Evolutionary conservation across 2,329 filamentous ascomycete species (phyloP).

Genomic region (Phaeosphaeria sp.): DNA sequence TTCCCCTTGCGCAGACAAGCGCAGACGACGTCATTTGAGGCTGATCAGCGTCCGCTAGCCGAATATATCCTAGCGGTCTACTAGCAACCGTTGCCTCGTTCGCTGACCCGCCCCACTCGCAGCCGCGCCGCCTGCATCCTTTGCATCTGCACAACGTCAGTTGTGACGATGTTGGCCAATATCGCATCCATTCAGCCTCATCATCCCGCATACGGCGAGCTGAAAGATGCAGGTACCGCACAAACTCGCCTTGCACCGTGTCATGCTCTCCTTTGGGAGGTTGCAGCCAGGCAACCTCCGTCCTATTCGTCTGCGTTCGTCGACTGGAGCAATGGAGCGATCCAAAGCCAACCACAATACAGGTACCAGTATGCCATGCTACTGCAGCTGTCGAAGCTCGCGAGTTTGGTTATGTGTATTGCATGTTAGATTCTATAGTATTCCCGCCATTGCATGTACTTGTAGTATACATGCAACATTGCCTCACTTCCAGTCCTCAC

Average conservation of each 20-base stretch:
- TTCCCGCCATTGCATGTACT: not conserved
- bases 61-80: not conserved
- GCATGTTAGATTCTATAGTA: not conserved
- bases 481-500: not conserved
- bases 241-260: conserved; percentile 11
- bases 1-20: conserved; percentile 20
- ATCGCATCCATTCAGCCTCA: conserved; percentile 18
- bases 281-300: not conserved
- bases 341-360: not conserved
- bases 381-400: not conserved
- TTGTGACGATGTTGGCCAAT: conserved; percentile 23
- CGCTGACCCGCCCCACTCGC: conserved; percentile 15
- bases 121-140: conserved; percentile 4
- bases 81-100: conserved; percentile 14
- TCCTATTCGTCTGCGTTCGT: not conserved
- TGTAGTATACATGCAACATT: no score
- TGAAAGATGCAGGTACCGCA: conserved; percentile 24
- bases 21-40: conserved; percentile 23
- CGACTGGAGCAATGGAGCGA: not conserved
- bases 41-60: conserved; percentile 7
- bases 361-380: not conserved
- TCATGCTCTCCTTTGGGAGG: conserved; percentile 1
- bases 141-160: conserved; percentile 21
- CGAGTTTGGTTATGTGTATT: not conserved
- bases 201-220: not conserved